Base-by-base conservation (phyloP, 1,284 basidiomycete species). In the Apiotrichum siamense region DNA sequence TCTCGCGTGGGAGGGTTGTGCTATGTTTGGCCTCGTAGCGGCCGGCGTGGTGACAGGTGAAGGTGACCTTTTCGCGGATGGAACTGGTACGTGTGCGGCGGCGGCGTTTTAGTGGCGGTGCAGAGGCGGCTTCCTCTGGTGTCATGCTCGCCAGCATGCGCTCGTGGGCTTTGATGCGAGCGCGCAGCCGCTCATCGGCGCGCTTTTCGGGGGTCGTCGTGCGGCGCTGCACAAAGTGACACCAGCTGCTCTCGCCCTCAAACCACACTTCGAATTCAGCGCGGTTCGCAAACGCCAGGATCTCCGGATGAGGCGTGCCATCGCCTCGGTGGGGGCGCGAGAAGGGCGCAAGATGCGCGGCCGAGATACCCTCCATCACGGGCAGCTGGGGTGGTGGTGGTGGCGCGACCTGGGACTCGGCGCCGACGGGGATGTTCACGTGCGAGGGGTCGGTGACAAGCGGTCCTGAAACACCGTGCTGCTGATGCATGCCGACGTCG, bases 221-320 rank as follows among this genome's bases (percentile, higher is more conserved):
- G 31, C 70, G 57, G 32, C 70, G 55, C 52, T 73, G 70, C n/a
- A 73, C 70, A 44, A 63, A 71, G 57, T 73, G 70, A 58, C 70
- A 73, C 70, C 70, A 73, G 40, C 57, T 61, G 32, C 51, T 58
- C 55, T 73, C 70, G 18, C 64, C 68, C 43, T 62, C 58, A 18
- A 73, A 54, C 70, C 70, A 73, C 5, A 49, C 57, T 1, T 67
- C 57, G 44, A 73, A 73, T 37, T 66, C 55, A 23, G 47, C 52
- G 36, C 59, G 50, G 36, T 50, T 61, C 1, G 41, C 33, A 41
- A 73, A 73, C 12, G 41, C 38, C 5, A 65, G 49, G 25, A 60
- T 44, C 39, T 64, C 52, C 4, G 70, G 70, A 56, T 61, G 57
- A 10, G 66, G 66, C n/a, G 65, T 65, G 24, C 25, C n/a, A 7